Evolutionary conservation across 2,329 filamentous ascomycete species (phyloP).

Genomic region (Fusarium sarcochroum): DNA sequence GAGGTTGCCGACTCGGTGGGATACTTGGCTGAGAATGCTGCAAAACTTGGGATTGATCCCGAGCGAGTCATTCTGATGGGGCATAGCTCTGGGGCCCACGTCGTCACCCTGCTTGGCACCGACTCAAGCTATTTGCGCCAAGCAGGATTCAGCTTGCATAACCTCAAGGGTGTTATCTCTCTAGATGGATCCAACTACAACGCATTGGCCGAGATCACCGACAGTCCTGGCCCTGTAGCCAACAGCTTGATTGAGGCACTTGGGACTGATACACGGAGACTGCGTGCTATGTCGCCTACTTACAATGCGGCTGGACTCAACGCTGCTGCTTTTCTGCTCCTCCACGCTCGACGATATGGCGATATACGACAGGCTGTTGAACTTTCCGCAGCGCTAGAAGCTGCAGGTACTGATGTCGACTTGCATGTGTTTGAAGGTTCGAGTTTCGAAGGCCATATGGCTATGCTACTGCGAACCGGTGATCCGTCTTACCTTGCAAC

Average conservation of each 20-base stretch:
- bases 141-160: fast-evolving
- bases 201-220: constrained; percentile 6
- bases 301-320: constrained; percentile 6
- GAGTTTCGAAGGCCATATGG: constrained; percentile 11
- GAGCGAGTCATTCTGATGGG: not conserved
- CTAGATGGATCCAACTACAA: constrained; percentile 19
- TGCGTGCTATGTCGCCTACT: not conserved
- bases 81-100: constrained; percentile 19
- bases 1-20: constrained; percentile 6
- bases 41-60: not conserved
- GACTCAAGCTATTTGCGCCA: constrained; percentile 3
- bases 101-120: not conserved
- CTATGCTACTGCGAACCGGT: constrained; percentile 1
- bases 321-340: not conserved
- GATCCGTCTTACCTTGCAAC: not conserved
- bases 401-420: not conserved
- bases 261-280: not conserved
- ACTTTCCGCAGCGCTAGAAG: not conserved
- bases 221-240: constrained; percentile 6
- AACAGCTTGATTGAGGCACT: constrained; percentile 3
- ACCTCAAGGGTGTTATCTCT: not conserved
- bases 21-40: not conserved
- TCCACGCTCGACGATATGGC: constrained; percentile 7
- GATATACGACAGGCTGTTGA: constrained; percentile 11
- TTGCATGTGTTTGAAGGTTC: constrained; percentile 16